Percentiles rank a stretch among this genome's conserved stretches.
These are phyloP conservation scores for Chytridium lagenaria DNA, from an alignment of 371 early-diverging fungal species.

Conservation along the genomic window DNA sequence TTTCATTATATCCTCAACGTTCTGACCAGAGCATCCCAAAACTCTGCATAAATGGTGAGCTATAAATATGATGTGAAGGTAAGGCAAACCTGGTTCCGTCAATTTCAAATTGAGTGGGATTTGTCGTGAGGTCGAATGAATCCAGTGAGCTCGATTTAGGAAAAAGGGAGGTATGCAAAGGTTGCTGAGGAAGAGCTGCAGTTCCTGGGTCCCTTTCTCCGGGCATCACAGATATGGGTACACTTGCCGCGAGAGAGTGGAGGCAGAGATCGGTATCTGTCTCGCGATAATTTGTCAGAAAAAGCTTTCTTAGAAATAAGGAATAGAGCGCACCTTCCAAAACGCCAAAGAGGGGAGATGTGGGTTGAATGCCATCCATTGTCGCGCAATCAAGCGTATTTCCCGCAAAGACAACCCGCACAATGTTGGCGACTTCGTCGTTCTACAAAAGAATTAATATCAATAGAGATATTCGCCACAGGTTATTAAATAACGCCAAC, in stretches of 20 bases:
- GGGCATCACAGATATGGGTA: conserved; percentile 85
- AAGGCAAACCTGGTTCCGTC: conserved; percentile 64
- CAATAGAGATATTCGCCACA: background rate
- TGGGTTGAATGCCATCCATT: background rate
- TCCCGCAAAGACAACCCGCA: conserved; percentile 77
- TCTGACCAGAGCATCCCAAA: conserved; percentile 86
- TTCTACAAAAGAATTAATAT: conserved; percentile 42
- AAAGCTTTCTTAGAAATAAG: background rate
- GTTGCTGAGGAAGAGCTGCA: conserved; percentile 84
- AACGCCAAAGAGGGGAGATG: background rate
- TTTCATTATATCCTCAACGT: conserved; percentile 79
- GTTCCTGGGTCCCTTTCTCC: conserved; percentile 82
- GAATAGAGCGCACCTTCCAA: background rate
- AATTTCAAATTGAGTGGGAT: conserved; percentile 78
- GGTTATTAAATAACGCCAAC: no score
- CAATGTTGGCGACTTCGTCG: conserved; percentile 57
- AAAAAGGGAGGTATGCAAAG: conserved; percentile 75
- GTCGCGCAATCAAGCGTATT: conserved; percentile 61
- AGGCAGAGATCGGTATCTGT: conserved; percentile 24
- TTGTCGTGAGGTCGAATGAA: conserved; percentile 73
- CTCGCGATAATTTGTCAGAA: background rate
- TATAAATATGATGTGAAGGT: conserved; percentile 27
- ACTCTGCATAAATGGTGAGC: conserved; percentile 47
- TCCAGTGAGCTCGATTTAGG: conserved; percentile 60
- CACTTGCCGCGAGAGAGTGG: conserved; percentile 31